Evolutionary conservation across 2,329 filamentous ascomycete genomes (phyloP), one percentile per base, ranked within the genome.

Genomic region (Diaporthe nobilis): DNA sequence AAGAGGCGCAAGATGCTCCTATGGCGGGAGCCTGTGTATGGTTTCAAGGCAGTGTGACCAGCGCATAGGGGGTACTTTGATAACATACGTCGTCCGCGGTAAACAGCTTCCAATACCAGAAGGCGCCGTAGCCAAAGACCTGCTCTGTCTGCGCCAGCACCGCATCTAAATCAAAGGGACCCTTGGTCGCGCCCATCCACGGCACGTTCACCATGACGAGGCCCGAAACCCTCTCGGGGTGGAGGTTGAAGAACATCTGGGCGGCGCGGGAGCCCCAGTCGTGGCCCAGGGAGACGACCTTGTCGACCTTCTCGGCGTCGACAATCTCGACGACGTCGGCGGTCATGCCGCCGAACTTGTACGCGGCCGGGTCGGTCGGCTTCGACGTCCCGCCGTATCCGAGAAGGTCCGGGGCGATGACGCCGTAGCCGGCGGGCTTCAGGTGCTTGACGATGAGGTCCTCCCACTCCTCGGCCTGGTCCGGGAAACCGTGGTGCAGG

Each of bases 401-500:
- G 61, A 87, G 81, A 17, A 83, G 79, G 77, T 87, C 85, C 0
- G 82, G 80, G 3, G 83, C 81, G 25, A 86, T 78, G 61, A 86
- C 81, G 44, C 84, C 82, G 79, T 87, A 70, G 34, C 63, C 63
- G n/a, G 53, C 82, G 5, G 83, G 81, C 9, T 83, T 77, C n/a
- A 84, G 81, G 12, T 88, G 81, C 34, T 84, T 77, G 47, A 82
- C 82, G 25, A 86, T 81, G 25, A 88, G 79, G 42, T 83, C 82
- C 15, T 82, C 79, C 87, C 87, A 90, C 37, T 88, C 81, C 2
- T 81, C 80, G 0, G 87, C 85, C 53, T 83, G 80, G 77, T 88
- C 87, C 7, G 88, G 88, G 78, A 85, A 90, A 75, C 88, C 88
- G 80, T 90, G 89, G 25, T 86, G 80, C 34, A 88, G 82, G 17